phyloP scores from a whole-genome alignment of 768 basidiomycete genomes.

The Leccinum subgranulosum region DNA sequence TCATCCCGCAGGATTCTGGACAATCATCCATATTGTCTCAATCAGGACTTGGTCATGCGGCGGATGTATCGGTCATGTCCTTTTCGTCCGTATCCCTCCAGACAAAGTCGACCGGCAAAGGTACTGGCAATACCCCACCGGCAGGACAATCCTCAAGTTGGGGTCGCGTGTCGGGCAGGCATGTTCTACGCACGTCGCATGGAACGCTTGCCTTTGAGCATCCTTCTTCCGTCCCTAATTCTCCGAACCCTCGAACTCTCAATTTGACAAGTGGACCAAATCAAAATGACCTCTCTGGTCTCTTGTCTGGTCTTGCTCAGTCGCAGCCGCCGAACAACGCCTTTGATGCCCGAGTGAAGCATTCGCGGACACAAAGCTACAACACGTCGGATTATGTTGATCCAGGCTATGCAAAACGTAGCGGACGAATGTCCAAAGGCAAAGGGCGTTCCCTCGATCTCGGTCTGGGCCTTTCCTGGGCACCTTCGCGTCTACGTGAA shows the following conservation, averaged over 20 bases:
- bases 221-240: constrained; percentile 50
- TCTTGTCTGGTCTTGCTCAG: constrained; percentile 6
- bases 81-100: constrained; percentile 35
- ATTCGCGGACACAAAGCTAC: constrained; percentile 23
- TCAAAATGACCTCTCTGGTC: constrained; percentile 4
- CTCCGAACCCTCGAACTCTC: constrained; percentile 24
- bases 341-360: constrained; percentile 30
- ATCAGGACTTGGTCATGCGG: constrained; percentile 37
- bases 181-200: constrained; percentile 43
- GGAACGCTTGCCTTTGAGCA: constrained; percentile 69
- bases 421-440: constrained; percentile 30
- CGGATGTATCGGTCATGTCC: constrained; percentile 31
- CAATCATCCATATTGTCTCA: constrained; percentile 22
- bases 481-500: constrained; percentile 63
- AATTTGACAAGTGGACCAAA: constrained; percentile 15
- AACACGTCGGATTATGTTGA: constrained; percentile 24
- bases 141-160: constrained; percentile 51
- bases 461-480: constrained; percentile 69
- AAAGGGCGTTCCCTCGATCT: constrained; percentile 75
- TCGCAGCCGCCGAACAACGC: constrained; percentile 26
- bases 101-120: constrained; percentile 38
- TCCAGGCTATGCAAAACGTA: constrained; percentile 7
- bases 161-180: constrained; percentile 51
- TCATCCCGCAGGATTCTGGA: constrained; percentile 4
- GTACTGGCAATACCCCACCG: constrained; percentile 17